A percentile compares a stretch with the other conserved stretches of the same genome.
phyloP scores from a whole-genome alignment of 441 rosid species.

The Syzygium malaccense region DNA sequence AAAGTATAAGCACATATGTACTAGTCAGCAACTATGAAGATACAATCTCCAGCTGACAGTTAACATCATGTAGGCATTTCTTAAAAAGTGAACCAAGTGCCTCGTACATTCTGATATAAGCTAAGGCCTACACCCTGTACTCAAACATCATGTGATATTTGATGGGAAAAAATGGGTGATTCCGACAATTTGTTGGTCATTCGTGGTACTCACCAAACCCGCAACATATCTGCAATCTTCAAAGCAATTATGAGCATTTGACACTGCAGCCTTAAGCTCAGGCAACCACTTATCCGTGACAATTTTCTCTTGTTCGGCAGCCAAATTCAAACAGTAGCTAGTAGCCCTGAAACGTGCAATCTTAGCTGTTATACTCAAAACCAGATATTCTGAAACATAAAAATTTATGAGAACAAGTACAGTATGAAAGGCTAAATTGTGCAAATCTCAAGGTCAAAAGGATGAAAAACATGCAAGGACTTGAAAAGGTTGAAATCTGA shows the following conservation, averaged over 20 bases:
- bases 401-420: not conserved
- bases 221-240: constrained; percentile 77
- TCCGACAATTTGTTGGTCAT: not conserved
- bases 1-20: not conserved
- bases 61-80: not conserved
- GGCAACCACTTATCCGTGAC: constrained; percentile 84
- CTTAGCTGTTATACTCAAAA: constrained; percentile 1
- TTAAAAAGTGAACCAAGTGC: not conserved
- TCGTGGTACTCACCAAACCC: constrained; percentile 58
- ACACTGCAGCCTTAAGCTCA: constrained; percentile 58
- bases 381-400: not conserved
- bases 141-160: not conserved
- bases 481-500: not conserved
- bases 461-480: not conserved
- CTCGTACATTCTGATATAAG: not conserved
- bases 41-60: not conserved
- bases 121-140: not conserved
- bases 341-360: constrained; percentile 58
- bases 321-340: constrained; percentile 66
- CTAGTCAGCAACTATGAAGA: not conserved
- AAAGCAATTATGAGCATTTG: constrained; percentile 64
- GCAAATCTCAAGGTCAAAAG: not conserved
- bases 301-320: constrained; percentile 77
- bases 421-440: not conserved
- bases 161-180: not conserved